Evolutionary conservation across 768 basidiomycete genomes (phyloP), one percentile per base, ranked within the genome.

Genomic region (Pulveroboletus sp.): DNA sequence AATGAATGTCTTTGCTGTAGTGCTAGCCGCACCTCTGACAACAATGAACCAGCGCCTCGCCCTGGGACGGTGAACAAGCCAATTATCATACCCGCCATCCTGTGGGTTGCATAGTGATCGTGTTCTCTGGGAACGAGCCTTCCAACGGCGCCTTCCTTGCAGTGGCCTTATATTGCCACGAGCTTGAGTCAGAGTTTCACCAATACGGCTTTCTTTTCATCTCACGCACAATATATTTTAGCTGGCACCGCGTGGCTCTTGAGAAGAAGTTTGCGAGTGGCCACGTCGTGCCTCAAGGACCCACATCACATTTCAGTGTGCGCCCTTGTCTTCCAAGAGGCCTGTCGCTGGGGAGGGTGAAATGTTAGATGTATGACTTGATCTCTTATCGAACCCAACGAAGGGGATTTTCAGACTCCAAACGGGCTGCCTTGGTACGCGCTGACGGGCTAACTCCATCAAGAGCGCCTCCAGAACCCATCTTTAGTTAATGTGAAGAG

Each of bases 31-130:
- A 26, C 10, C 10, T n/a, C n/a, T n/a, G n/a, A n/a, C n/a, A n/a
- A n/a, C n/a, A n/a, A n/a, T n/a, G n/a, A n/a, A n/a, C n/a, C n/a
- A n/a, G n/a, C n/a, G n/a, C n/a, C n/a, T n/a, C n/a, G n/a, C n/a
- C n/a, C n/a, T n/a, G n/a, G n/a, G n/a, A n/a, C n/a, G n/a, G n/a
- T n/a, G n/a, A 49, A 39, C 53, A 30, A 48, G 34, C 45, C 45
- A 47, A 6, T n/a, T 22, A 40, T 12, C 24, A 12, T 34, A 19
- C 34, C 2, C 5, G 45, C 58, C 61, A 62, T 62, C 52, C 61
- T 62, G 61, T 64, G 26, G 34, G 37, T 39, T 16, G 31, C 45
- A n/a, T 45, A 2, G 22, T 14, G 22, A 58, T 50, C 45, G 17
- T 12, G 20, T 3, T 20, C 16, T 23, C 10, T 19, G 37, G 24